Evolutionary conservation across 768 basidiomycete species (phyloP), one percentile per base, ranked within the genome.

Genomic region (Porphyrellus cyaneotinctus): DNA sequence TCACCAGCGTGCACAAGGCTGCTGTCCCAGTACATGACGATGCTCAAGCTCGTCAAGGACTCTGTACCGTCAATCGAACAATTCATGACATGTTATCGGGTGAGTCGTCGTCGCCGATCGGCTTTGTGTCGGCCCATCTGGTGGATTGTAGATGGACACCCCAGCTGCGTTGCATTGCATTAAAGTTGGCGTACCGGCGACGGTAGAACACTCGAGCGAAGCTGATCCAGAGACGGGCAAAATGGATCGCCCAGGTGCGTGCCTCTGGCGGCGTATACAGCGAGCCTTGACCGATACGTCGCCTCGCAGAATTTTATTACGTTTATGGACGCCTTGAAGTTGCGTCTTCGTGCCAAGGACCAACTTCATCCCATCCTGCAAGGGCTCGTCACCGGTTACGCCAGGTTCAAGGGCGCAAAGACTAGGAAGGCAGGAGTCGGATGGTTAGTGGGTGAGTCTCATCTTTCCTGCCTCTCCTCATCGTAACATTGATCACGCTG

Each of bases 1-100:
- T 93, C 93, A 57, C 95, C 93, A 51, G 94, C 93, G 55, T 99
- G 95, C 68, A 94, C 91, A 13, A 81, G 89, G 36, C 74, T 99
- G n/a, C 72, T 98, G 14, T 91, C 92, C 8, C 94, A 97, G 71
- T 98, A 97, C 77, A 97, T 97, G 81, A 95, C 92, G 0, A 91
- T 97, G 84, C 74, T 94, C 55, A 97, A 93, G 72, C 79, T 97
- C n/a, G 87, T 98, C 12, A 85, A 85, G n/a, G 84, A 91, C 49
- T 87, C 88, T 20, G 91, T 95, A 10, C 82, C 83, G 0, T 86
- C 81, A 26, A 80, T 97, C 36, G 95, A 97, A 59, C 80, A 85
- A 18, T 99, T 97, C 72, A 95, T 97, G 93, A 75, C 76, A 47
- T 82, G 87, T 47, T 97, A 94, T 73, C 75, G 84, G 62, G 93